Conservation (phyloP, 768 basidiomycete genomes). For the Mrakia frigida region DNA sequence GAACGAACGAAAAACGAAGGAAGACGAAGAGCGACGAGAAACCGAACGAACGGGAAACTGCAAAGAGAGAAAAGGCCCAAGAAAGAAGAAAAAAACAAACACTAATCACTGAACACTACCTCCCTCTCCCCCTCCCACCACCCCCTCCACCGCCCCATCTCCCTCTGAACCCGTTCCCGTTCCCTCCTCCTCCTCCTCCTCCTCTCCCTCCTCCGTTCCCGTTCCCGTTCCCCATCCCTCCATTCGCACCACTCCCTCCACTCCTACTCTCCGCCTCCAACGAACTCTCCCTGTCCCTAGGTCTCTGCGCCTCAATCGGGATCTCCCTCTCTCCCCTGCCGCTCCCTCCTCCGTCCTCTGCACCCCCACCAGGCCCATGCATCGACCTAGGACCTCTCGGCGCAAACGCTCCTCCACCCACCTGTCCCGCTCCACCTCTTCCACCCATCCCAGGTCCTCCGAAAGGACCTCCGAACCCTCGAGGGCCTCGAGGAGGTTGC, state of each 20-base stretch:
- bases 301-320: background rate
- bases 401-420: background rate
- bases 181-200: too few relatives aligned
- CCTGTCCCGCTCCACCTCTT: slow-evolving; percentile 7
- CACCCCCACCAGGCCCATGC: background rate
- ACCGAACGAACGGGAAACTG: background rate
- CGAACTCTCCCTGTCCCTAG: too few relatives aligned
- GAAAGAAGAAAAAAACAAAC: background rate
- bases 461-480: slow-evolving; percentile 9
- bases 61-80: background rate
- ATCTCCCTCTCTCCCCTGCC: background rate
- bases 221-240: background rate
- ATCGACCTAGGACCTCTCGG: background rate
- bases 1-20: too few relatives aligned
- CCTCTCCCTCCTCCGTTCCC: background rate
- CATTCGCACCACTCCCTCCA: background rate
- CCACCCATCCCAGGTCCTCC: slow-evolving; percentile 20
- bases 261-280: too few relatives aligned
- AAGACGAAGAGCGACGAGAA: too few relatives aligned
- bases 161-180: background rate
- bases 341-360: background rate
- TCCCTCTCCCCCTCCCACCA: slow-evolving; percentile 1
- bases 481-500: slow-evolving; percentile 6
- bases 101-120: background rate
- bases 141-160: background rate